Evolutionary conservation across 2,329 filamentous ascomycete species (phyloP).

Genomic region (Exophiala xenobiotica): DNA sequence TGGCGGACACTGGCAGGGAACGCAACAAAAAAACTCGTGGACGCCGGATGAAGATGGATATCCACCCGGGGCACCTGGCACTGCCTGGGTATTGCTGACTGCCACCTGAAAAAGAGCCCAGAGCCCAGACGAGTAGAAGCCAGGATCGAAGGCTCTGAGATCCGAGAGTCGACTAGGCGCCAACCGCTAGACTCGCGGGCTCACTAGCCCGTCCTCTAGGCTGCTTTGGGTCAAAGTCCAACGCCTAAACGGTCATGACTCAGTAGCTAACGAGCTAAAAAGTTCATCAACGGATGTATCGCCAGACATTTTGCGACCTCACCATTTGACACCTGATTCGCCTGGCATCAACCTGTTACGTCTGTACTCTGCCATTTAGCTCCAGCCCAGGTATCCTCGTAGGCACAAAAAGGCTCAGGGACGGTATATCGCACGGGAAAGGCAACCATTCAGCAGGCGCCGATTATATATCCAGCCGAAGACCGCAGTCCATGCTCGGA

Average conservation of each 20-base stretch:
- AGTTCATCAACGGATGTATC: neutral
- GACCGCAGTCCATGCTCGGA: no score
- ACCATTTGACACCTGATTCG: neutral
- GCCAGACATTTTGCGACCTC: slow-evolving; percentile 6
- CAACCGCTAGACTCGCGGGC: neutral
- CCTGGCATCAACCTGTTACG: neutral
- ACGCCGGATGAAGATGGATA: neutral
- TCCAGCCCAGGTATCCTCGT: neutral
- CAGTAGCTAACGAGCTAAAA: slow-evolving; percentile 2
- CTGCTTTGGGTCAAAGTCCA: neutral
- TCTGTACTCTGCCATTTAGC: neutral
- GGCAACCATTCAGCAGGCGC: no score
- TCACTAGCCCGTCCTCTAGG: slow-evolving; percentile 1
- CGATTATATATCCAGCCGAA: no score
- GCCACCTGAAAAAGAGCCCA: neutral
- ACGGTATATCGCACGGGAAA: no score
- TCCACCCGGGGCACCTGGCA: neutral
- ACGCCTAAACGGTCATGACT: slow-evolving; percentile 12
- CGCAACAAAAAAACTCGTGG: neutral
- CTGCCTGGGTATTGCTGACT: no score
- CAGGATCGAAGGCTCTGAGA: neutral
- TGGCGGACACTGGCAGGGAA: no score
- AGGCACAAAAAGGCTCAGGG: no score
- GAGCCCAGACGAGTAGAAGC: neutral
- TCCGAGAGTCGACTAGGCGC: neutral